Base-by-base conservation (phyloP, 768 basidiomycete species). In the Mycena vitilis region DNA sequence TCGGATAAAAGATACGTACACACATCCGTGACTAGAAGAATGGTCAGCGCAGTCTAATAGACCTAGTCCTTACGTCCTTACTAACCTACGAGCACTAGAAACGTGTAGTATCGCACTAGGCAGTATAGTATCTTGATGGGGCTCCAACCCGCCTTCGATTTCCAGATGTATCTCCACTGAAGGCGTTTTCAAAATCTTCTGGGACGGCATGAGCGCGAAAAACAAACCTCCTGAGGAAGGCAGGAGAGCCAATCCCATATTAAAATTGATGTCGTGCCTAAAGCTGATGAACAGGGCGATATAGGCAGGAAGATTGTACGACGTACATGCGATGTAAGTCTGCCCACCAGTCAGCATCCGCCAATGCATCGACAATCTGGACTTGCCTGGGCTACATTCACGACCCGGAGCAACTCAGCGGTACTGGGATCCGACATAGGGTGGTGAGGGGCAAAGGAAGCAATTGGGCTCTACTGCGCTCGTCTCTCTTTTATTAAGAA, bases 161-260 rank as follows among this genome's bases (percentile, higher is more conserved):
- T 66, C 71, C 71, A 71, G 51, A 71, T 71, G 60, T 22, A 54
- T 51, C 45, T 61, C 63, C 67, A 63, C 71, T 71, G 23, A 16
- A 25, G 45, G 15, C 2, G 20, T 20, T 37, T 13, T 58, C 36
- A n/a, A 12, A 34, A 20, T 57, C n/a, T 48, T 30, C 30, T 5
- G 30, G 22, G 10, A 9, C 9, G 25, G 16, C 13, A 48, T 9
- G 25, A 9, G 15, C 12, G 12, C 1, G 40, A 60, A 47, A n/a
- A 4, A 7, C 51, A 13, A 25, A 69, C 71, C 55, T 71, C 71
- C 36, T 68, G 71, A 1, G 71, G 71, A 40, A 71, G 71, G 37
- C 71, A 71, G 23, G 71, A 71, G 30, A 71, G 71, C 71, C 71
- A 71, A 55, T 71, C 71, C 71, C 71, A 71, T 34, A 71, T 49